A percentile compares a stretch with the other conserved stretches of the same genome.
Conservation (phyloP, 768 basidiomycete species). For the Leccinum broughii region DNA sequence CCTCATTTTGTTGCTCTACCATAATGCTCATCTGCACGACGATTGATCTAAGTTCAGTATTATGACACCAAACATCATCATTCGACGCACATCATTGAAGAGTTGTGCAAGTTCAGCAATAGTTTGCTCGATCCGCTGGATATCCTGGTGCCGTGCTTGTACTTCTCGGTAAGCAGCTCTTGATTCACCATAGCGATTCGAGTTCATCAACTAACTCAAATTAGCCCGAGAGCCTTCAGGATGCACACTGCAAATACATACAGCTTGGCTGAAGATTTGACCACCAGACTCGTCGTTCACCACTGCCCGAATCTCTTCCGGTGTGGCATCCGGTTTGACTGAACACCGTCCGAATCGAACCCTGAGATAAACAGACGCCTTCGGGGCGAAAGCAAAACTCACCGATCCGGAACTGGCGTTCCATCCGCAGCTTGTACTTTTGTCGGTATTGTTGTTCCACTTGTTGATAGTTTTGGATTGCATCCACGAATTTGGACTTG, state of each 20-base stretch:
- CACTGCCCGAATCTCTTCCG: slow-evolving; percentile 85
- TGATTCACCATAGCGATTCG: slow-evolving; percentile 88
- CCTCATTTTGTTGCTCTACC: slow-evolving; percentile 93
- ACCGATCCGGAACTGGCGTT: slow-evolving; percentile 88
- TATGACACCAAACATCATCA: background rate
- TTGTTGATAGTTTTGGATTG: slow-evolving; percentile 80
- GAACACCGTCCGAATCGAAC: background rate
- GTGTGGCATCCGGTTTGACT: slow-evolving; percentile 94
- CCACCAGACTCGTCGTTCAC: slow-evolving; percentile 78
- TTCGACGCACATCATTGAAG: slow-evolving; percentile 81
- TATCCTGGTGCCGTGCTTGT: slow-evolving; percentile 95
- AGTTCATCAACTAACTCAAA: slow-evolving; percentile 72
- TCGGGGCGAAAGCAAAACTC: slow-evolving; percentile 14
- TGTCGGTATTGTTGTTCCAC: slow-evolving; percentile 79
- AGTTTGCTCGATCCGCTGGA: slow-evolving; percentile 93
- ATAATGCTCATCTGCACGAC: slow-evolving; percentile 81
- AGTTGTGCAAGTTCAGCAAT: slow-evolving; percentile 91
- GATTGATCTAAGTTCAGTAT: slow-evolving; percentile 7
- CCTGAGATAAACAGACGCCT: background rate
- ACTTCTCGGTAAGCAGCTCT: slow-evolving; percentile 92
- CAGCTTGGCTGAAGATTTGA: slow-evolving; percentile 91
- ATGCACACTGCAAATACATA: slow-evolving; percentile 31
- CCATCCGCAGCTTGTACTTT: slow-evolving; percentile 79
- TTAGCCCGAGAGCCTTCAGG: background rate
- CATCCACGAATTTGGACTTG: slow-evolving; percentile 80